A percentile compares a stretch with the other conserved stretches of the same genome.
phyloP scores from a whole-genome alignment of 2,329 filamentous ascomycete species.

The Pseudogymnoascus verrucosus region DNA sequence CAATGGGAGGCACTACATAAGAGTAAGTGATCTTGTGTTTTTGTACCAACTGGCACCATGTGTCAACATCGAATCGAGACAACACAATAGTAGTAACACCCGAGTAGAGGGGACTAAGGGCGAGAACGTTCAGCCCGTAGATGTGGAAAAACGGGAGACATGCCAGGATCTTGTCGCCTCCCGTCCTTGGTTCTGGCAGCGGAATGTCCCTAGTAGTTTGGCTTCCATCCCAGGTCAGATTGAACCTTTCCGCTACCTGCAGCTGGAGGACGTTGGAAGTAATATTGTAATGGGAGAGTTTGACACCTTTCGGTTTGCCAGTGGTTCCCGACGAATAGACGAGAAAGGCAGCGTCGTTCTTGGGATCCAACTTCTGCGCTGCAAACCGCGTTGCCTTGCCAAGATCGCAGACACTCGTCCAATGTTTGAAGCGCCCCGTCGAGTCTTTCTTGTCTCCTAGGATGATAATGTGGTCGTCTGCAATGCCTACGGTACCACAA shows the following conservation, averaged over 20 bases:
- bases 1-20: slow-evolving; percentile 75
- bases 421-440: slow-evolving; percentile 54
- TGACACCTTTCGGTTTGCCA: slow-evolving; percentile 73
- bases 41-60: slow-evolving; percentile 68
- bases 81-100: slow-evolving; percentile 62
- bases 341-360: slow-evolving; percentile 53
- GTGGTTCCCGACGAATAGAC: slow-evolving; percentile 78
- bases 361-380: slow-evolving; percentile 44
- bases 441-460: slow-evolving; percentile 60
- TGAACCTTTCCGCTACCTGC: slow-evolving; percentile 41
- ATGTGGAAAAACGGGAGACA: slow-evolving; percentile 90
- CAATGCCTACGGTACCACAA: slow-evolving; percentile 57
- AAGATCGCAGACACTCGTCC: slow-evolving; percentile 55
- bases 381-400: slow-evolving; percentile 53
- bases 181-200: slow-evolving; percentile 33
- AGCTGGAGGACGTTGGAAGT: slow-evolving; percentile 35
- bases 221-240: slow-evolving; percentile 49
- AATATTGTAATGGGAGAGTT: slow-evolving; percentile 35
- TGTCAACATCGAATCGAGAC: slow-evolving; percentile 68
- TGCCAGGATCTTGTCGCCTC: slow-evolving; percentile 58
- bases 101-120: slow-evolving; percentile 56
- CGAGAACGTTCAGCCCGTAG: slow-evolving; percentile 64
- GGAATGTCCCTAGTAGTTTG: slow-evolving; percentile 57
- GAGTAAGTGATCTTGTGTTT: slow-evolving; percentile 63
- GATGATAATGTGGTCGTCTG: slow-evolving; percentile 60